These are phyloP conservation scores for Furcasterigmium furcatum DNA, from an alignment of 2,329 filamentous ascomycete genomes.

Conservation along the genomic window DNA sequence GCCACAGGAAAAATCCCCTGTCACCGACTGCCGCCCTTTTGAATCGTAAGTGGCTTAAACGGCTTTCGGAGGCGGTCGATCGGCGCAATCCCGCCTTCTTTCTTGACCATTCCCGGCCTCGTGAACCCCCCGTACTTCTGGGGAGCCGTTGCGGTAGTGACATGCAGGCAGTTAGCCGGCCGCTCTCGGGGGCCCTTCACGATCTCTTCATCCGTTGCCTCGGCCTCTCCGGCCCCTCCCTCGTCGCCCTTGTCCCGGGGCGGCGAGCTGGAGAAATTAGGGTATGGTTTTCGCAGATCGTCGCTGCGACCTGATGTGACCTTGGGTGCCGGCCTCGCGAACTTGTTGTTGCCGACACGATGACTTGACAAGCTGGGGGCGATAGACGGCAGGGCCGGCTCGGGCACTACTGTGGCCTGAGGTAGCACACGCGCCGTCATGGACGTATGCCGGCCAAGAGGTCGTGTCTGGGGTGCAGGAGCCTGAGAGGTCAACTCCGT, in stretches of 20 bases:
- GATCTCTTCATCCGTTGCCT: conserved; percentile 19
- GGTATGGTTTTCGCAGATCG: conserved; percentile 31
- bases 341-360: background rate
- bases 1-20: too few relatives aligned
- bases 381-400: conserved; percentile 17
- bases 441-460: conserved; percentile 10
- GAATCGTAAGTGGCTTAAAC: conserved; percentile 55
- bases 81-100: conserved; percentile 37
- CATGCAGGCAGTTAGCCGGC: conserved; percentile 45
- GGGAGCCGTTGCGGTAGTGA: conserved; percentile 43
- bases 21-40: conserved; percentile 21
- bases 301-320: conserved; percentile 12
- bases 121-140: conserved; percentile 32
- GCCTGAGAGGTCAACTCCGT: background rate
- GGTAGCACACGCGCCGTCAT: conserved; percentile 13
- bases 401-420: conserved; percentile 6
- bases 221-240: conserved; percentile 13
- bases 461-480: conserved; percentile 7
- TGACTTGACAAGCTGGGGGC: conserved; percentile 22
- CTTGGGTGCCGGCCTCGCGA: background rate
- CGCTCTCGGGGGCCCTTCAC: conserved; percentile 27
- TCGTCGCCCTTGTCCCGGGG: conserved; percentile 21
- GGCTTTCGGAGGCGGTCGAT: conserved; percentile 51
- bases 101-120: conserved; percentile 37
- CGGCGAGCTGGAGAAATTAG: conserved; percentile 58